Base-by-base conservation (phyloP, 257 asterid genomes). In the Solanum gandarillasii region DNA sequence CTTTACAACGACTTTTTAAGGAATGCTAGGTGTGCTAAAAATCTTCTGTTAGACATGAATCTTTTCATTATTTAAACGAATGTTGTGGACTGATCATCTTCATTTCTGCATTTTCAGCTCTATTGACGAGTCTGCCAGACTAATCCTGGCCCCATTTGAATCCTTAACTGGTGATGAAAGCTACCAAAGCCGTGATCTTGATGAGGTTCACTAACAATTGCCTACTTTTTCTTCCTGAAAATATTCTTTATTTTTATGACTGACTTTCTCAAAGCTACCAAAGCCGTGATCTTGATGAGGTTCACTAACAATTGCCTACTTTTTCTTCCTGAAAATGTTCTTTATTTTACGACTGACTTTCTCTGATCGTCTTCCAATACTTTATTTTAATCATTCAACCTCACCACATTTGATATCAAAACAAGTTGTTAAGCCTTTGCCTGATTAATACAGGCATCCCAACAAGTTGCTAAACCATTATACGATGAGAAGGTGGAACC, bases 221-320 rank as follows among this genome's bases (percentile, higher is more conserved):
- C 34, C 34, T 32, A 32, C 34, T 32, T 32, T 32, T 32, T 32
- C 34, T 32, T 32, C 34, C 34, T 32, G 34, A 32, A 32, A 32
- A 32, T 32, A 0, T 32, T 32, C 34, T 32, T 32, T 32, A 32
- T 32, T 32, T 32, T 32, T 32, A 32, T 0, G 34, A 32, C 34
- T 32, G 34, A 32, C 34, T 32, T 32, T 32, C 34, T 32, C 34
- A 97, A 89, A 95, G 98, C 93, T 97, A 97, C 89, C 94, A 92
- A 91, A 97, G 94, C 89, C 96, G 98, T 67, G 99, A 95, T 91
- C 99, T 97, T 90, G 98, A 97, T 92, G 95, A 97, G 98, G 99
- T 95, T 75, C 55, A 35, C 38, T 39, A 29, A 21, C 32, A 88
- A 14, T 68, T 16, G 5, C 39, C 34, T 68, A 41, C 81, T 73